Percentiles rank a stretch among this genome's conserved stretches.
Evolutionary conservation across 1,284 basidiomycete species (phyloP).

Genomic region (Ceratobasidium sp.): DNA sequence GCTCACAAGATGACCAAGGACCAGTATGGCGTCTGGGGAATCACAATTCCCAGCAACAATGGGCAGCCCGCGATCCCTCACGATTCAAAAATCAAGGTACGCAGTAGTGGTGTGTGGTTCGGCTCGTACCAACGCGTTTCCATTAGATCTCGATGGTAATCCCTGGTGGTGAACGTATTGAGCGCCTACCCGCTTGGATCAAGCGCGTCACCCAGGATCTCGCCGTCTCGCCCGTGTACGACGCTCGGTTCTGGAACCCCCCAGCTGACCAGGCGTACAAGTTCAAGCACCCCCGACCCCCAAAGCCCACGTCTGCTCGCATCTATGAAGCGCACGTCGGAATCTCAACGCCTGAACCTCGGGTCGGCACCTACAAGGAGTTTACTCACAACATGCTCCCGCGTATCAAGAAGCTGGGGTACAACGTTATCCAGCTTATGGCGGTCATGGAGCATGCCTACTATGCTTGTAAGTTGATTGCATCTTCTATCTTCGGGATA

Average conservation of each 20-base stretch:
- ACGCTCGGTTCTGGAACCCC: slow-evolving; percentile 99
- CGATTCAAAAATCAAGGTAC: slow-evolving; percentile 91
- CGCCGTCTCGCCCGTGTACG: slow-evolving; percentile 89
- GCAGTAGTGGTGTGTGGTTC: slow-evolving; percentile 44
- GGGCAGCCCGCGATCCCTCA: slow-evolving; percentile 90
- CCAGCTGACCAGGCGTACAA: slow-evolving; percentile 76
- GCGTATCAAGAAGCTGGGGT: slow-evolving; percentile 90
- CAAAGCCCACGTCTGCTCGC: slow-evolving; percentile 77
- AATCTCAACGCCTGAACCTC: slow-evolving; percentile 88
- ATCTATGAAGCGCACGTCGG: slow-evolving; percentile 99
- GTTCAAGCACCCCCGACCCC: slow-evolving; percentile 84
- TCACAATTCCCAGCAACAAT: slow-evolving; percentile 78
- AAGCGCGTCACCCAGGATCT: slow-evolving; percentile 95
- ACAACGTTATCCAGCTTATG: slow-evolving; percentile 98
- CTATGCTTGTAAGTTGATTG: slow-evolving; percentile 85
- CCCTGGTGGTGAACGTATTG: slow-evolving; percentile 82
- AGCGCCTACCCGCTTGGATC: slow-evolving; percentile 94
- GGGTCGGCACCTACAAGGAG: slow-evolving; percentile 96
- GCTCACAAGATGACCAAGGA: slow-evolving; percentile 89
- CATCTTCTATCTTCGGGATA: slow-evolving; percentile 6
- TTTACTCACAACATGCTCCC: slow-evolving; percentile 89
- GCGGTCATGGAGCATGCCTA: slow-evolving; percentile 98
- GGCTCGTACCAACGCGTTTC: slow-evolving; percentile 22
- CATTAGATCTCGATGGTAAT: slow-evolving; percentile 86
- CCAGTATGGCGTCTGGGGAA: slow-evolving; percentile 94